Conservation (phyloP, 192 early-diverging fungal species). For the Obelidium mucronatum region DNA sequence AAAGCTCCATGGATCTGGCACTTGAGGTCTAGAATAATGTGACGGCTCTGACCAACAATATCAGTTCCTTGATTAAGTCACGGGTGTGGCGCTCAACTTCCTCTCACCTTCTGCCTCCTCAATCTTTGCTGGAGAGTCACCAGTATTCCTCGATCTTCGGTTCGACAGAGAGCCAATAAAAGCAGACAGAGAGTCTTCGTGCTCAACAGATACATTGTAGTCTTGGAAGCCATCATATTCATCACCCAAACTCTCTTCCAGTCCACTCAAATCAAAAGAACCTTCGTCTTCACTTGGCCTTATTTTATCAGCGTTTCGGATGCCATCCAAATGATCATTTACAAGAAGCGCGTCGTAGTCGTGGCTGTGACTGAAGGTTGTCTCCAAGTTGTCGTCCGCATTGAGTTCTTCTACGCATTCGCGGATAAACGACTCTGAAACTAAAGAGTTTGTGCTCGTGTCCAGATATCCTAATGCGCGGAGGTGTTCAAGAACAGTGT, state of each 20-base stretch:
- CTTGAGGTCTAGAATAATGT: too few species aligned
- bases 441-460: not conserved
- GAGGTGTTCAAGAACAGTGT: constrained; percentile 15
- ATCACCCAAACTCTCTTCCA: not conserved
- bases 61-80: too few species aligned
- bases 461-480: constrained; percentile 12
- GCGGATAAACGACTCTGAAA: constrained; percentile 1
- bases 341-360: constrained; percentile 15
- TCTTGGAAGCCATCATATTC: too few species aligned
- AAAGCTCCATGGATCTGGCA: too few species aligned
- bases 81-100: too few species aligned
- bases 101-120: too few species aligned
- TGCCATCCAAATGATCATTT: not conserved
- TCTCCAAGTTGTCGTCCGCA: not conserved
- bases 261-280: too few species aligned
- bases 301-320: too few species aligned
- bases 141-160: not conserved
- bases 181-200: not conserved
- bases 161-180: not conserved
- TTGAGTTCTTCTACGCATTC: constrained; percentile 15
- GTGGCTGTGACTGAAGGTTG: not conserved
- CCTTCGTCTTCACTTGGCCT: too few species aligned
- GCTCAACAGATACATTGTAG: not conserved
- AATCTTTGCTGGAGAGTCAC: too few species aligned
- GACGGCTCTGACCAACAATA: too few species aligned